Conservation (phyloP, 2,329 filamentous ascomycete species). For the Apiospora koreana region DNA sequence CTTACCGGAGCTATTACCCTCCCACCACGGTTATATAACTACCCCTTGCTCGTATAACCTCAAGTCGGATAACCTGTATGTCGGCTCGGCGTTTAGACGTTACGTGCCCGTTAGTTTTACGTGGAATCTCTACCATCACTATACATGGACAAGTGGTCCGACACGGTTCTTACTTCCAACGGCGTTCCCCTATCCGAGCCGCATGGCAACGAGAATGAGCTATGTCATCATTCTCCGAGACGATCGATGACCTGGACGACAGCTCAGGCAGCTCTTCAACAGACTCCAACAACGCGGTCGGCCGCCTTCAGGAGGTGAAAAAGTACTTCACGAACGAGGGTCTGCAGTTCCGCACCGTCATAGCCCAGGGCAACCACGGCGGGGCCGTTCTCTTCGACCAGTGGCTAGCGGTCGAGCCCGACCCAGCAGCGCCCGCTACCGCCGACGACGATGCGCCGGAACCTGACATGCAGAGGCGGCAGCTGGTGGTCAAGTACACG, state of each 20-base stretch:
- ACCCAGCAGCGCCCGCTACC: neutral
- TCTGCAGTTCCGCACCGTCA: neutral
- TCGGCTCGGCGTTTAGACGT: no score
- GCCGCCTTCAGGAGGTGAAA: neutral
- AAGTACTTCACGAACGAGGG: neutral
- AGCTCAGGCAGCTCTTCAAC: neutral
- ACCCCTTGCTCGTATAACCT: no score
- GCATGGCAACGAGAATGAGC: neutral
- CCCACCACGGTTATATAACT: no score
- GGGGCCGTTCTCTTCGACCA: neutral
- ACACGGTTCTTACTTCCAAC: neutral
- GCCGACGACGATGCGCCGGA: neutral
- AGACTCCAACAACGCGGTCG: neutral
- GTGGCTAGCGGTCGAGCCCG: neutral
- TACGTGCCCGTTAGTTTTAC: no score
- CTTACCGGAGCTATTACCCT: no score
- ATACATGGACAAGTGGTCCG: neutral
- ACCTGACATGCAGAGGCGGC: neutral
- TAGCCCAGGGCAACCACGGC: neutral
- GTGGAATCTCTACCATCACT: no score
- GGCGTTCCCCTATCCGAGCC: neutral
- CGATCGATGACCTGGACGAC: neutral
- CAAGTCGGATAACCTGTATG: no score
- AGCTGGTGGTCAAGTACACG: neutral
- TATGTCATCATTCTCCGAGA: neutral